Base-by-base conservation (phyloP, 345 rosid genomes). In the Salix exigua region DNA sequence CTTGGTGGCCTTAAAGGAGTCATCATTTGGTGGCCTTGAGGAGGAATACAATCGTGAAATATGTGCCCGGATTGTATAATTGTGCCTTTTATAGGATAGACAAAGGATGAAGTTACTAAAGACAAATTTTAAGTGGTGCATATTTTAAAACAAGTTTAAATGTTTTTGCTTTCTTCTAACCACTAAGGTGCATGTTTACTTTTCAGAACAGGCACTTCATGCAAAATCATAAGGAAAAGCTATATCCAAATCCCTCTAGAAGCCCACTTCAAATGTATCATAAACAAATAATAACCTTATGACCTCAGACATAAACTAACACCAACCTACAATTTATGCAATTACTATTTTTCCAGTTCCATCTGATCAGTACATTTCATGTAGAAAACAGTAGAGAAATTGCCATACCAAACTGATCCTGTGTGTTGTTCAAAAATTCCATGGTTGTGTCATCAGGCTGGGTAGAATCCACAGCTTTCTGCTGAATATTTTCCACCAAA, bases 331-430 rank as follows among this genome's bases (percentile, higher is more conserved):
- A 77, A 48, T 11, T 4, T 13, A 71, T 33, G 51, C 62, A 73
- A 65, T 75, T 76, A 31, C 70, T 19, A 18, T 66, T 25, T 25
- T 37, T 26, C 25, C 72, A 77, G 65, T 71, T 61, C 67, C 30
- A 68, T 68, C n/a, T 28, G 35, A 25, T 4, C 46, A 68, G 68
- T 70, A 60, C 50, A 33, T 74, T 16, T 28, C 68, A 73, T 3
- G 17, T 31, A 62, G 33, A 38, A 64, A 82, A 46, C 38, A 66
- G 55, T 48, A 62, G 68, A 82, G 73, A 74, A 72, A 50, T 72
- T 70, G 50, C 55, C 73, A 74, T 88, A 89, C 98, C 90, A 69
- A 76, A 76, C 55, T 61, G 73, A 85, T 46, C 72, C 48, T 51
- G 83, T 82, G 64, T 78, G 79, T 50, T 40, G 81, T 50, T 40